Evolutionary conservation across 345 rosid species (phyloP), one percentile per base, ranked within the genome.

Genomic region (Laguncularia racemosa): DNA sequence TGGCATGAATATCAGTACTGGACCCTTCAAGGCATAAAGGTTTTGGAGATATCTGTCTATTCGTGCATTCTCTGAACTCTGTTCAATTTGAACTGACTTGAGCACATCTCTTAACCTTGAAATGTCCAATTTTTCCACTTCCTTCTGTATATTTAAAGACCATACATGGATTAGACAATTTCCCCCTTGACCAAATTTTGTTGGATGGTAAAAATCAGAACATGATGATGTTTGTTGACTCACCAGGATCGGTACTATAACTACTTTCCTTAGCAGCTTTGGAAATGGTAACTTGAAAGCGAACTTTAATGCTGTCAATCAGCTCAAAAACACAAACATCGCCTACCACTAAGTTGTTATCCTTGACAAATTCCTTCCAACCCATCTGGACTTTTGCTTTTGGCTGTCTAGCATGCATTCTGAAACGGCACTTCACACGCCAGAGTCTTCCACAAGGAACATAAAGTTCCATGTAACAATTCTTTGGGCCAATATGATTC

Each of bases 271-370:
- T 33, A 40, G 50, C 23, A 23, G 52, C 51, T 14, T 49, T 44
- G 45, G 55, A 60, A 18, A 67, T 67, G 56, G 51, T 28, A 12
- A 67, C 56, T 48, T 46, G 48, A 15, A 67, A 40, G 8, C 51
- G 20, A 49, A 53, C 52, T 16, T 23, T 21, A 20, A 19, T 43
- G 2, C 43, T 49, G 23, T 18, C 33, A 2, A 11, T 43, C 59
- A 65, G 17, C 53, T 71, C 75, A 20, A 71, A 71, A 20, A 57
- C 64, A 52, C 70, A 57, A 51, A 54, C 52, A 58, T 71, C 70
- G 20, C 71, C 63, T 21, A 61, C 40, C 23, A 14, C 33, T 43
- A 71, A 20, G 26, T 28, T 17, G 13, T 71, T 56, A 38, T 55
- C 63, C 26, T 43, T 48, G 20, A 43, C 75, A 61, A 71, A 65